Percentiles rank a stretch among this genome's conserved stretches.
These are phyloP conservation scores for Coemansia sp. DNA, from an alignment of 192 early-diverging fungal genomes.

Conservation along the genomic window DNA sequence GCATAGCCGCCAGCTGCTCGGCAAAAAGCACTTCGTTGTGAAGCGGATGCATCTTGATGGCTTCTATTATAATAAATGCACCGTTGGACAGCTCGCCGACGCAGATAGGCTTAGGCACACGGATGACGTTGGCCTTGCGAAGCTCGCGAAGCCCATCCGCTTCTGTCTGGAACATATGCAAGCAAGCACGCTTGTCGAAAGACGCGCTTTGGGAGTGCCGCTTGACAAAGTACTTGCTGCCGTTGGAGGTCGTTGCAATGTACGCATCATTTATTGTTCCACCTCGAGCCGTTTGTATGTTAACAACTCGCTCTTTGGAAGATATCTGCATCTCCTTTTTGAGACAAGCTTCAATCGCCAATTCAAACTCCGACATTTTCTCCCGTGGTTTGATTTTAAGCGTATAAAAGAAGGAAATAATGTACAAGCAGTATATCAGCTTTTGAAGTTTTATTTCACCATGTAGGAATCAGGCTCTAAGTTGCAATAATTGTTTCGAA, in stretches of 20 bases:
- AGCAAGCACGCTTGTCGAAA: background rate
- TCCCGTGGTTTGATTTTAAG: no score
- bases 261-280: conserved; percentile 20
- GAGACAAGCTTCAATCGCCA: background rate
- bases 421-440: no score
- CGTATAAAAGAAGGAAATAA: no score
- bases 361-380: background rate
- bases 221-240: conserved; percentile 35
- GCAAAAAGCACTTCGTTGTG: conserved; percentile 24
- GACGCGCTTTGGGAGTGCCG: background rate
- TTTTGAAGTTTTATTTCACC: no score
- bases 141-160: conserved; percentile 25
- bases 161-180: conserved; percentile 29
- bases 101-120: conserved; percentile 21
- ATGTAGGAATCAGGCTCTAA: no score
- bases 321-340: background rate
- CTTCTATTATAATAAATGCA: conserved; percentile 28
- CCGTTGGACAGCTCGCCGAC: conserved; percentile 18
- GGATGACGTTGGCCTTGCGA: conserved; percentile 13
- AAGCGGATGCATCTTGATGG: conserved; percentile 15
- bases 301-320: background rate
- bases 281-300: background rate
- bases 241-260: background rate
- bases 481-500: no score
- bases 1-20: conserved; percentile 22